A percentile compares a stretch with the other conserved stretches of the same genome.
phyloP scores from a whole-genome alignment of 179 eudicot genomes.

The Beta corolliflora region DNA sequence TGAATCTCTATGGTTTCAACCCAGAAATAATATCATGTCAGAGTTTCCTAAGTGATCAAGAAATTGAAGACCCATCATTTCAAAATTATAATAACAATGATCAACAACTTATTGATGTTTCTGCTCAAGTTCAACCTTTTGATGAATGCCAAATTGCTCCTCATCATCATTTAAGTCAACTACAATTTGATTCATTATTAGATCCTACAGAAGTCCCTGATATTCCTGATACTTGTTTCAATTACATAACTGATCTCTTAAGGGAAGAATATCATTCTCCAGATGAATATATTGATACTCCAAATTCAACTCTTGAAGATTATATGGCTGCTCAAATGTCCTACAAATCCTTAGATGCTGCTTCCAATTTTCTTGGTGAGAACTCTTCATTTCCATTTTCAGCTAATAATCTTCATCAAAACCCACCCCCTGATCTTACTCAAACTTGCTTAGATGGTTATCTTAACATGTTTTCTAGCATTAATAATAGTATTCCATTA shows the following conservation, averaged over 20 bases:
- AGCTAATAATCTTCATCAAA: constrained; percentile 10
- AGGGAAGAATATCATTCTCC: constrained; percentile 49
- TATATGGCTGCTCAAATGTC: constrained; percentile 62
- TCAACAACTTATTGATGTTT: constrained; percentile 6
- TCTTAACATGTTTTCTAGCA: constrained; percentile 17
- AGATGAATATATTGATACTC: constrained; percentile 42
- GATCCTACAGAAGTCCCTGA: constrained; percentile 40
- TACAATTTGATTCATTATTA: constrained; percentile 8
- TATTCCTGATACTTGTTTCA: constrained; percentile 54
- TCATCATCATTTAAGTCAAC: not conserved
- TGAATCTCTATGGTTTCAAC: constrained; percentile 26
- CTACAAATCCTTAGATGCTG: constrained; percentile 49
- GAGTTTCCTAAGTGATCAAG: constrained; percentile 22
- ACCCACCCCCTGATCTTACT: constrained; percentile 5
- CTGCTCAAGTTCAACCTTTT: constrained; percentile 3
- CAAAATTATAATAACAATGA: constrained; percentile 5
- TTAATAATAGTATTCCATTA: not conserved
- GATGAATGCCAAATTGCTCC: constrained; percentile 17
- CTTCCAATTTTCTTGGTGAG: constrained; percentile 36
- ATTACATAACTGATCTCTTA: constrained; percentile 54
- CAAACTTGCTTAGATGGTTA: constrained; percentile 31
- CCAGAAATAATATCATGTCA: constrained; percentile 15
- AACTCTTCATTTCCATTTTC: constrained; percentile 14
- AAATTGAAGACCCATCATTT: constrained; percentile 8
- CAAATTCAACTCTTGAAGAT: constrained; percentile 43